Evolutionary conservation across 805 yeast species (phyloP).

Genomic region (Saturnispora gosingensis): DNA sequence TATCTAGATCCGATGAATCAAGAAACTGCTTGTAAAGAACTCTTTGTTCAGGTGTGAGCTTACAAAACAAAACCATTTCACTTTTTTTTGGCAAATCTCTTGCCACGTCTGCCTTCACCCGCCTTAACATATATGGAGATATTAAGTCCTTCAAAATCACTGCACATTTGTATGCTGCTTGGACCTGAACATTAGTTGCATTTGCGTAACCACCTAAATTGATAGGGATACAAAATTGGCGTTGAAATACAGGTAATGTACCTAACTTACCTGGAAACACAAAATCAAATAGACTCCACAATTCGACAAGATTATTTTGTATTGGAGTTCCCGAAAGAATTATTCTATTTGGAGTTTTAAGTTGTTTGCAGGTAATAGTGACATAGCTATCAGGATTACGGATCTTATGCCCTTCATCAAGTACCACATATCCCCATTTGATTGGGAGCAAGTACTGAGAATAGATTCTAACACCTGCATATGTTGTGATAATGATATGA

Average conservation of each 20-base stretch:
- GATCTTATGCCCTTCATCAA: slow-evolving; percentile 96
- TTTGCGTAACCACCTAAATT: slow-evolving; percentile 98
- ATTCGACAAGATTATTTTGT: slow-evolving; percentile 82
- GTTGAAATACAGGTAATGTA: slow-evolving; percentile 88
- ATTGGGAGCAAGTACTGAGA: slow-evolving; percentile 56
- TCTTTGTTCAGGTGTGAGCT: slow-evolving; percentile 68
- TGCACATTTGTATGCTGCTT: slow-evolving; percentile 93
- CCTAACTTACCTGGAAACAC: slow-evolving; percentile 92
- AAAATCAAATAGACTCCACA: slow-evolving; percentile 94
- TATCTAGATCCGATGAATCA: slow-evolving; percentile 62
- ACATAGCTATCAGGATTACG: slow-evolving; percentile 90
- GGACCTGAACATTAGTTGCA: slow-evolving; percentile 92
- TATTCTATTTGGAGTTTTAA: slow-evolving; percentile 76
- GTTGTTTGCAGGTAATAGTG: slow-evolving; percentile 73
- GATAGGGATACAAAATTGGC: slow-evolving; percentile 85
- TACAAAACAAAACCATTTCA: slow-evolving; percentile 90
- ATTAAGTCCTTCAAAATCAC: slow-evolving; percentile 80
- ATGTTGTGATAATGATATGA: slow-evolving; percentile 83
- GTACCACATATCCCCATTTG: slow-evolving; percentile 81
- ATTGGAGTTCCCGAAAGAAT: slow-evolving; percentile 95
- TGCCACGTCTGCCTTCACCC: slow-evolving; percentile 92
- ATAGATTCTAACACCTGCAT: slow-evolving; percentile 44
- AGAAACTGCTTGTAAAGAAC: slow-evolving; percentile 66
- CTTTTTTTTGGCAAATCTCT: slow-evolving; percentile 86
- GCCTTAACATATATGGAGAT: slow-evolving; percentile 77